phyloP scores from a whole-genome alignment of 768 basidiomycete genomes.

The Suillus alpinus region DNA sequence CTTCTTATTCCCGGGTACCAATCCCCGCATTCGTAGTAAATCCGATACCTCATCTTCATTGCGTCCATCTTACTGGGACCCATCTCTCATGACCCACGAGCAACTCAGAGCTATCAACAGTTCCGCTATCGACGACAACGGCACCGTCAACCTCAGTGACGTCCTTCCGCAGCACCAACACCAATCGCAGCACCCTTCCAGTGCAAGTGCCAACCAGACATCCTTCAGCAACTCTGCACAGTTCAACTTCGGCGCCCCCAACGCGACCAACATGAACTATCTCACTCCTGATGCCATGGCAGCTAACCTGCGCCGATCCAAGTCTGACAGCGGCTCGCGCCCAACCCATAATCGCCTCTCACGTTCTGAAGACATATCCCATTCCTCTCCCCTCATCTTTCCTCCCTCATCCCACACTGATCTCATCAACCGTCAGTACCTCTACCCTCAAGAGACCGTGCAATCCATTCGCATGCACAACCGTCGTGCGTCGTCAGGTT shows the following conservation, averaged over 20 bases:
- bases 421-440: constrained; percentile 42
- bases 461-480: constrained; percentile 40
- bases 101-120: constrained; percentile 32
- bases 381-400: constrained; percentile 25
- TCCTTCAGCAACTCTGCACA: constrained; percentile 29
- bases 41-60: constrained; percentile 51
- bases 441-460: constrained; percentile 38
- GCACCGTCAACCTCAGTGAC: constrained; percentile 29
- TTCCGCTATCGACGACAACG: constrained; percentile 37
- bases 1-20: constrained; percentile 36
- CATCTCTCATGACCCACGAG: constrained; percentile 36
- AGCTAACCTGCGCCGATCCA: constrained; percentile 44
- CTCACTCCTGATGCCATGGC: constrained; percentile 33
- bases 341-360: constrained; percentile 49
- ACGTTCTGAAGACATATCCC: constrained; percentile 61
- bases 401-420: constrained; percentile 40
- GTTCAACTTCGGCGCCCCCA: constrained; percentile 32
- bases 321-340: constrained; percentile 42
- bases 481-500: constrained; percentile 42
- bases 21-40: constrained; percentile 52
- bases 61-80: constrained; percentile 54
- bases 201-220: constrained; percentile 20
- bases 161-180: constrained; percentile 28
- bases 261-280: constrained; percentile 37
- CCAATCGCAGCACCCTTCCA: constrained; percentile 25